Evolutionary conservation across 169 alveolate species (phyloP).

Genomic region (Fabrea salina): DNA sequence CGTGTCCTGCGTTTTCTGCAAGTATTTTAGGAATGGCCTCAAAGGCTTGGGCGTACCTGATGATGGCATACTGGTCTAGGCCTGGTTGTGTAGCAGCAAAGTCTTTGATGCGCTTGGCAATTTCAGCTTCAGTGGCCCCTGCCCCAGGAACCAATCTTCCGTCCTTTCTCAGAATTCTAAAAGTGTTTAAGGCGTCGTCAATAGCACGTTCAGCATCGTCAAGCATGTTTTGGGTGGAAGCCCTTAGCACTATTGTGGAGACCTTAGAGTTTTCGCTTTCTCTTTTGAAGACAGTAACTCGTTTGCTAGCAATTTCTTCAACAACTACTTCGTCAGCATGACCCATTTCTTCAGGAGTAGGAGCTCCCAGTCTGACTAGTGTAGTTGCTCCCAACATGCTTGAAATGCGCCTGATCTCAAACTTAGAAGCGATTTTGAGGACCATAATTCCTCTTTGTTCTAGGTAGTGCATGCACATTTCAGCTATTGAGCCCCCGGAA

Average conservation of each 20-base stretch:
- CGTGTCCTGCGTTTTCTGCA: conserved; percentile 96
- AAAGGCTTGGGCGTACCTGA: conserved; percentile 97
- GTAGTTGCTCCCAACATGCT: conserved; percentile 75
- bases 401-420: conserved; percentile 83
- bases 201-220: conserved; percentile 99
- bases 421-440: conserved; percentile 74
- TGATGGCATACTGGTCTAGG: conserved; percentile 95
- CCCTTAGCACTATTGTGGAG: conserved; percentile 94
- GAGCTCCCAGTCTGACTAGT: conserved; percentile 79
- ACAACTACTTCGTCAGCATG: conserved; percentile 69
- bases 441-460: conserved; percentile 83
- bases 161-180: conserved; percentile 66
- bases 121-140: conserved; percentile 94
- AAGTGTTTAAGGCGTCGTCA: conserved; percentile 83
- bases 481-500: conserved; percentile 81
- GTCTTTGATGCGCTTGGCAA: conserved; percentile 84
- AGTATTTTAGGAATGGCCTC: conserved; percentile 95
- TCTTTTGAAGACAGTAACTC: conserved; percentile 73
- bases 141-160: conserved; percentile 94
- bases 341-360: conserved; percentile 86
- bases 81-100: conserved; percentile 86
- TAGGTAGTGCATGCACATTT: conserved; percentile 77
- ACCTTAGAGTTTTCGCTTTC: conserved; percentile 66
- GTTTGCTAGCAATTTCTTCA: conserved; percentile 74
- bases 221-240: conserved; percentile 94